A percentile compares a stretch with the other conserved stretches of the same genome.
Conservation (phyloP, 208 protist genomes). For the Porcisia hertigi region DNA sequence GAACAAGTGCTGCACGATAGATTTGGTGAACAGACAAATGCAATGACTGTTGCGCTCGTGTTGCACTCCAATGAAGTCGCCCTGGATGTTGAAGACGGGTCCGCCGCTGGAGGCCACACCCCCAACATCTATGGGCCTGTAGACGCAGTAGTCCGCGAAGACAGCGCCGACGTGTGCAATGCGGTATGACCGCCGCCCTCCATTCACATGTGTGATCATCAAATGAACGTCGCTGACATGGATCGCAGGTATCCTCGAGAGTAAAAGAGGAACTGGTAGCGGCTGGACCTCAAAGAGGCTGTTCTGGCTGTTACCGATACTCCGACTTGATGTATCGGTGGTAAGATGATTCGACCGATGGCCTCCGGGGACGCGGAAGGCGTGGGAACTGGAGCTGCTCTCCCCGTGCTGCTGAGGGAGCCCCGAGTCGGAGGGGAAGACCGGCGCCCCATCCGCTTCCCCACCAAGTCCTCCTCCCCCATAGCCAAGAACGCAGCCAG, state of each 20-base stretch:
- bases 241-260: slow-evolving; percentile 57
- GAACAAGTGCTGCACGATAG: slow-evolving; percentile 81
- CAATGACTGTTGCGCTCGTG: slow-evolving; percentile 60
- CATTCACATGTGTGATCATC: slow-evolving; percentile 75
- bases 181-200: slow-evolving; percentile 51
- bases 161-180: slow-evolving; percentile 62
- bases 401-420: background rate
- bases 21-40: slow-evolving; percentile 61
- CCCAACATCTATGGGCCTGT: slow-evolving; percentile 42
- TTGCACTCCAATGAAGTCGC: slow-evolving; percentile 88
- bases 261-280: slow-evolving; percentile 74
- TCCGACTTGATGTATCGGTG: background rate
- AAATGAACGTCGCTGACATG: slow-evolving; percentile 70
- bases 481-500: background rate
- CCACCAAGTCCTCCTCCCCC: background rate
- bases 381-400: background rate
- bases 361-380: background rate
- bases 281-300: slow-evolving; percentile 58
- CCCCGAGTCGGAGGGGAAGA: background rate
- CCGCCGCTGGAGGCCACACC: slow-evolving; percentile 73
- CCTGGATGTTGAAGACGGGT: slow-evolving; percentile 71
- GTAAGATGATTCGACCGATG: background rate
- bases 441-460: background rate
- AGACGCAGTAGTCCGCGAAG: slow-evolving; percentile 69
- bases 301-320: slow-evolving; percentile 5